Conservation (phyloP, 1,139 yeast genomes). For the Pichia sp. region DNA sequence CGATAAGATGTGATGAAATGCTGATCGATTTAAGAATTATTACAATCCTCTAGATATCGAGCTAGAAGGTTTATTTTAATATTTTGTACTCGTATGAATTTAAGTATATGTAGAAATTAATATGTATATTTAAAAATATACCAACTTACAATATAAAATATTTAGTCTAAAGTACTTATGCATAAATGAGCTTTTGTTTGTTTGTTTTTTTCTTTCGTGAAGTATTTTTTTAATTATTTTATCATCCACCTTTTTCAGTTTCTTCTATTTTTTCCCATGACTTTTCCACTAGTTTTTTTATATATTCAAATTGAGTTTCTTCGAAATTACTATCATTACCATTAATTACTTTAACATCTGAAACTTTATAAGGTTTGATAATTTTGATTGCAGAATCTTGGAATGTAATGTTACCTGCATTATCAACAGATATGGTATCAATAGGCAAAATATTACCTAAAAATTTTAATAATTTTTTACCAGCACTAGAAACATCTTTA, state of each 20-base stretch:
- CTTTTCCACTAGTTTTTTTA: constrained; percentile 49
- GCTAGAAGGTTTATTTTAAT: neutral
- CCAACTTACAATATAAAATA: neutral
- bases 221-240: constrained; percentile 8
- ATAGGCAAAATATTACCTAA: constrained; percentile 41
- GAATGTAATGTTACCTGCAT: constrained; percentile 41
- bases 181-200: neutral
- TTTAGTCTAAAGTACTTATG: neutral
- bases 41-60: neutral
- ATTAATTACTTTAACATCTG: constrained; percentile 30
- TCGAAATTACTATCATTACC: constrained; percentile 19
- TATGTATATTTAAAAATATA: neutral
- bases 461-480: constrained; percentile 43
- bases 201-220: neutral
- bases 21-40: neutral
- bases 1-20: neutral
- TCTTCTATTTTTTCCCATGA: constrained; percentile 48
- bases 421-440: constrained; percentile 40
- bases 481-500: constrained; percentile 36
- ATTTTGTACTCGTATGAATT: neutral
- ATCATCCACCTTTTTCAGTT: constrained; percentile 56
- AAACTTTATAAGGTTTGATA: constrained; percentile 43
- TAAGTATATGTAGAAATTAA: neutral
- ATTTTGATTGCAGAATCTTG: constrained; percentile 44
- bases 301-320: constrained; percentile 32